phyloP scores from a whole-genome alignment of 768 basidiomycete genomes.

The Agrocybe pediades region DNA sequence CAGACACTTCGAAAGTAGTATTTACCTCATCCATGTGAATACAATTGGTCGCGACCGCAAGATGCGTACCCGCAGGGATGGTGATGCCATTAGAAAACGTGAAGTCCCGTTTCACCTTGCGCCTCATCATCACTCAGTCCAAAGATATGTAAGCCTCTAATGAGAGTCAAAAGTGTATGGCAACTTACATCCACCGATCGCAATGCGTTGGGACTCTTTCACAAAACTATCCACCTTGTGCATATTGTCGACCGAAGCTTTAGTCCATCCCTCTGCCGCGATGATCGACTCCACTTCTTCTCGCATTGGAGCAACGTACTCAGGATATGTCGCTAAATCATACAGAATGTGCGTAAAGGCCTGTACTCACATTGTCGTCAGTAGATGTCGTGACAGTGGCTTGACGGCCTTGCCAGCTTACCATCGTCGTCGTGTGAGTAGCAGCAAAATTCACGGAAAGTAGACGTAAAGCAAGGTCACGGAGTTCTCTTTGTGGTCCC shows the following conservation, averaged over 20 bases:
- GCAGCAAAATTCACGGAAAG: constrained; percentile 39
- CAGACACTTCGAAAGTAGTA: not conserved
- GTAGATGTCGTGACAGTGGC: not conserved
- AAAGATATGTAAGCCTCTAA: too few relatives aligned
- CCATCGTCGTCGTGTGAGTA: constrained; percentile 42
- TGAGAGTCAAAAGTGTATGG: too few relatives aligned
- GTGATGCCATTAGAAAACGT: constrained; percentile 17
- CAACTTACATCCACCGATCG: constrained; percentile 22
- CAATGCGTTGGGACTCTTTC: constrained; percentile 37
- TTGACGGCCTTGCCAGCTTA: too few relatives aligned
- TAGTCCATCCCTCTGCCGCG: constrained; percentile 32
- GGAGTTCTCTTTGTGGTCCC: constrained; percentile 28
- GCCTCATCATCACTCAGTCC: constrained; percentile 25
- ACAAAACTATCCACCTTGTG: constrained; percentile 45
- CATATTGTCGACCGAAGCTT: constrained; percentile 33
- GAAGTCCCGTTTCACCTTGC: constrained; percentile 23
- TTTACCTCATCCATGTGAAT: constrained; percentile 16
- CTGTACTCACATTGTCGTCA: constrained; percentile 6
- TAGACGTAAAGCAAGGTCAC: constrained; percentile 25
- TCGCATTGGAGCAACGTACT: constrained; percentile 16
- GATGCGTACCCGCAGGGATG: constrained; percentile 14
- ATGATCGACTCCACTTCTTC: constrained; percentile 36
- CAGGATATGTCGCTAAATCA: constrained; percentile 27
- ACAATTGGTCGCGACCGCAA: constrained; percentile 12
- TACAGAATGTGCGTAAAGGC: constrained; percentile 29